Evolutionary conservation across 75 land plant genomes (phyloP), one percentile per base, ranked within the genome.

Genomic region (Pinus tabuliformis): DNA sequence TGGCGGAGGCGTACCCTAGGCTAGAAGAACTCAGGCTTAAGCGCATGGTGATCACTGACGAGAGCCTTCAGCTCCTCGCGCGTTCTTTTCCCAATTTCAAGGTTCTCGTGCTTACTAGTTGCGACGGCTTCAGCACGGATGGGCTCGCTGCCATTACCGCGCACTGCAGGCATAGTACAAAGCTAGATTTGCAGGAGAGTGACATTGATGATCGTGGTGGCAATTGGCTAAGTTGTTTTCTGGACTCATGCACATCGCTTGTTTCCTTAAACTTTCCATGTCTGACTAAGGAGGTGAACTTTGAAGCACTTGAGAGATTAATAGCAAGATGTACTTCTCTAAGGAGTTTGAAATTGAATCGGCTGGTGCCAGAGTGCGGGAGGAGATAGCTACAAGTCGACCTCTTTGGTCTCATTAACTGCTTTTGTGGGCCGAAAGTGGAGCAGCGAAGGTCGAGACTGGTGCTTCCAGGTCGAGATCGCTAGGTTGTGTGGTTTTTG

Each of bases 11-110:
- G 7, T 89, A 85, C 72, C 92, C 96, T 3, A 73, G 70, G 81
- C 73, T 95, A 14, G 97, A 95, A 75, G 97, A 89, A 86, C 79
- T 95, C 6, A 81, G 86, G 62, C 56, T 93, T 11, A 95, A 95
- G 91, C 73, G 98, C 37, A 95, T 95, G 95, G 88, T 86, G 6
- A 84, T 95, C 24, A 75, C 91, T 1, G 98, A 95, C 15, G 95
- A 92, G 52, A 60, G 84, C 77, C 72, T 95, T 78, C 82, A 85
- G 81, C 56, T 90, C 52, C 65, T 95, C n/a, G 73, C 93, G 12
- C 71, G 70, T 58, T 79, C 88, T 0, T 90, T 95, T 45, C 86
- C 86, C 73, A 90, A 86, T 72, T 95, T 95, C 54, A 79, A 78
- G 75, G 84, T 84, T 20, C 70, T 95, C 15, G 84, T 83, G 37